Evolutionary conservation across 805 yeast species (phyloP).

Genomic region (Kregervanrija pseudodelftensis): DNA sequence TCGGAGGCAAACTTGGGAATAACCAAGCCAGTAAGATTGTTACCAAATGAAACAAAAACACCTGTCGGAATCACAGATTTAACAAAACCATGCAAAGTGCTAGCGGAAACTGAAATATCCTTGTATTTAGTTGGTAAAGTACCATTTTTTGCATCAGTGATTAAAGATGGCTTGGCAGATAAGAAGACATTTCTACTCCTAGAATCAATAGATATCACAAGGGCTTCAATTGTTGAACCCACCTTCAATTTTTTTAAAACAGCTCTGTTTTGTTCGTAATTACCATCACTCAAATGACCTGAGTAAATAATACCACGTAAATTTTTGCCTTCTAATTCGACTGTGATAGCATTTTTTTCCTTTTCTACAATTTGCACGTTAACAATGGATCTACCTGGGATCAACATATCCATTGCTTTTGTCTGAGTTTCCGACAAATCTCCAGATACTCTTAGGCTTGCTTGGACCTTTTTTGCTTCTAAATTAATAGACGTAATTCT

Average conservation of each 20-base stretch:
- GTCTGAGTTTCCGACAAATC: conserved; percentile 42
- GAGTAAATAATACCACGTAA: conserved; percentile 65
- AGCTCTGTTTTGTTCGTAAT: conserved; percentile 65
- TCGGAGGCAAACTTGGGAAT: conserved; percentile 65
- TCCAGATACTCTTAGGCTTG: conserved; percentile 65
- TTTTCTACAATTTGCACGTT: conserved; percentile 62
- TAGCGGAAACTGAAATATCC: conserved; percentile 46
- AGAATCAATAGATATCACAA: conserved; percentile 61
- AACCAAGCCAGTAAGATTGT: conserved; percentile 75
- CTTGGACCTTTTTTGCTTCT: conserved; percentile 49
- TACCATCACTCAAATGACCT: conserved; percentile 74
- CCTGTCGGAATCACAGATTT: conserved; percentile 76
- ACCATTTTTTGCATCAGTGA: conserved; percentile 50
- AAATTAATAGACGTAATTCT: conserved; percentile 53
- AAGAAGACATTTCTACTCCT: conserved; percentile 54
- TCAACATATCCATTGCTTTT: conserved; percentile 37
- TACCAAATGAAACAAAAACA: conserved; percentile 75
- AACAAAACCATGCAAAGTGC: conserved; percentile 62
- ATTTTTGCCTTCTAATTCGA: conserved; percentile 46
- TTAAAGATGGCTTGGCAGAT: conserved; percentile 58
- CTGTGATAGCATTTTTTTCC: conserved; percentile 62
- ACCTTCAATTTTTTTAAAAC: conserved; percentile 52
- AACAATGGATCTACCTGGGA: conserved; percentile 57
- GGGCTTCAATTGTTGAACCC: conserved; percentile 53
- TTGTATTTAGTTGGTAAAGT: conserved; percentile 53